Conservation (phyloP, 306 rosid genomes). For the Dalbergia oliveri region DNA sequence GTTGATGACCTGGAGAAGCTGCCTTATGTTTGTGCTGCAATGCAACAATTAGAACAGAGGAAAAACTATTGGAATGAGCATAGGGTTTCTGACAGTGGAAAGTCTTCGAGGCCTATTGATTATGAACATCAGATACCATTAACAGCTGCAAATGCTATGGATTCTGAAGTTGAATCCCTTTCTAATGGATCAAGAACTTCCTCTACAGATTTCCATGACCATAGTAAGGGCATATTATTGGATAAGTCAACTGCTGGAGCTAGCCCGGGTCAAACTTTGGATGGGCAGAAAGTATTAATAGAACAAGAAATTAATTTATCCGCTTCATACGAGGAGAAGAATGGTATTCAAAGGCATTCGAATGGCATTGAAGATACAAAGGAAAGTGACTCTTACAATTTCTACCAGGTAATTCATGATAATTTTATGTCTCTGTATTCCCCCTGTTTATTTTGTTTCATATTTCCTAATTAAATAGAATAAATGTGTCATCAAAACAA, state of each 20-base stretch:
- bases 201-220: constrained; percentile 53
- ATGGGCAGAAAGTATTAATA: constrained; percentile 54
- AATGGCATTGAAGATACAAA: constrained; percentile 56
- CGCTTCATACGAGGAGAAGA: constrained; percentile 66
- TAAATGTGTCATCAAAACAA: not conserved
- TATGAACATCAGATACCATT: constrained; percentile 47
- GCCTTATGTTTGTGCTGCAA: constrained; percentile 94
- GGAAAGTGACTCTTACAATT: constrained; percentile 77
- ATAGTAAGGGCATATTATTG: constrained; percentile 37
- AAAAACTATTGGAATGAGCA: constrained; percentile 87
- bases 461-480: constrained; percentile 20
- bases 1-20: constrained; percentile 95
- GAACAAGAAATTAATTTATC: constrained; percentile 55
- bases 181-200: constrained; percentile 50
- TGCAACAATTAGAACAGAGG: constrained; percentile 88
- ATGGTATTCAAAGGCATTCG: constrained; percentile 47
- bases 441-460: constrained; percentile 26
- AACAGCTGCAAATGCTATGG: constrained; percentile 46
- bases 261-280: constrained; percentile 53
- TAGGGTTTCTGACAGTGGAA: constrained; percentile 48
- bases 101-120: constrained; percentile 48
- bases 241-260: constrained; percentile 54
- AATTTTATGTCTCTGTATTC: constrained; percentile 12
- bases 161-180: constrained; percentile 53
- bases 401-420: constrained; percentile 76